phyloP scores from a whole-genome alignment of 352 stramenopile species.

The Phytophthora hibernalis region DNA sequence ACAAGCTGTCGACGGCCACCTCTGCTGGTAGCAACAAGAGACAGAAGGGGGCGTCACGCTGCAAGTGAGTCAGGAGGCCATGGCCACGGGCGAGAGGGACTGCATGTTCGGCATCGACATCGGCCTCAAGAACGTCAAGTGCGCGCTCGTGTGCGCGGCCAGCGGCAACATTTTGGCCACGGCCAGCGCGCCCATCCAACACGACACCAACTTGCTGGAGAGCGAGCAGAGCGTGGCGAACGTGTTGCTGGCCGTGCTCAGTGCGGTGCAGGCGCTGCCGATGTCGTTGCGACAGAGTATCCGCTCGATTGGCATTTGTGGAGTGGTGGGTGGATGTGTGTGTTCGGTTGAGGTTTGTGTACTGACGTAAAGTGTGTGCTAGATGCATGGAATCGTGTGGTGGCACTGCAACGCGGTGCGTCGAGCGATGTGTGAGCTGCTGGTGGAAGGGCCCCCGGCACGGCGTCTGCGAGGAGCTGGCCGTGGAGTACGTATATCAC shows the following conservation, averaged over 20 bases:
- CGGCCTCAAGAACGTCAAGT: conserved; percentile 74
- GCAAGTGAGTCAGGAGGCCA: conserved; percentile 21
- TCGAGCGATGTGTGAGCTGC: conserved; percentile 26
- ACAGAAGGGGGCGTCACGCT: conserved; percentile 5
- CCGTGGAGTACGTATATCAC: conserved; percentile 73
- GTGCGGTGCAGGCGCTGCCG: conserved; percentile 42
- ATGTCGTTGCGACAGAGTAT: conserved; percentile 22
- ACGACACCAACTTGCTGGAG: conserved; percentile 19
- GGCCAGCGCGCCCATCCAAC: conserved; percentile 36
- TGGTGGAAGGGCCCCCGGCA: conserved; percentile 7
- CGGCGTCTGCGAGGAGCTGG: conserved; percentile 5
- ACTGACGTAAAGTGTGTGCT: not conserved
- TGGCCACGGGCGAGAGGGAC: conserved; percentile 4
- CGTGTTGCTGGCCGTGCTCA: conserved; percentile 41
- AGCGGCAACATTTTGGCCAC: conserved; percentile 42
- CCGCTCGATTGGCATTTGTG: conserved; percentile 62
- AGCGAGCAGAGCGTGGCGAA: conserved; percentile 44
- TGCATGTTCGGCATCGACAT: conserved; percentile 69
- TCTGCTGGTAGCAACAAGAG: conserved; percentile 1
- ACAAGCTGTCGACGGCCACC: conserved; percentile 19
- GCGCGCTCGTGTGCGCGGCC: conserved; percentile 45
- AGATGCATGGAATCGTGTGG: conserved; percentile 89
- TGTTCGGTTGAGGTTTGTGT: not conserved
- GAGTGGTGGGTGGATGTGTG: conserved; percentile 46
- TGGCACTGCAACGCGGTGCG: conserved; percentile 53